Evolutionary conservation across 2,329 filamentous ascomycete genomes (phyloP).

Genomic region (Cladophialophora carrionii): DNA sequence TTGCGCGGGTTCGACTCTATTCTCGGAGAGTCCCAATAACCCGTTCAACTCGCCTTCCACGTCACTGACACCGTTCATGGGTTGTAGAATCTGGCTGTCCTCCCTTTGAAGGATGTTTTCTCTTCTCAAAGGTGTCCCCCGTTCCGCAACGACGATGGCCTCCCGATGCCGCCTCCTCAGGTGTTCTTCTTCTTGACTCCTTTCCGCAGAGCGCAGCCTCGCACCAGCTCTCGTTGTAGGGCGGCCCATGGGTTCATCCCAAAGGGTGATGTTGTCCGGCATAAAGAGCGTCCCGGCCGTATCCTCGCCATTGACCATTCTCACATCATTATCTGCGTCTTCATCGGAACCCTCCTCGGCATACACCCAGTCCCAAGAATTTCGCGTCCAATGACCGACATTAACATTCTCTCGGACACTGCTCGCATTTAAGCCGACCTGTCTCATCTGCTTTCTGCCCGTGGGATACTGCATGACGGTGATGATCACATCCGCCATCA

Average conservation of each 20-base stretch:
- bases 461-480: slow-evolving; percentile 46
- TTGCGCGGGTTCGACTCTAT: not conserved
- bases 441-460: slow-evolving; percentile 48
- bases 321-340: slow-evolving; percentile 53
- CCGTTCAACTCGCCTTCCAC: slow-evolving; percentile 31
- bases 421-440: slow-evolving; percentile 49
- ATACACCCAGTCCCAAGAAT: slow-evolving; percentile 10
- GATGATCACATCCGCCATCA: slow-evolving; percentile 51
- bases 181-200: slow-evolving; percentile 57
- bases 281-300: slow-evolving; percentile 45
- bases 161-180: slow-evolving; percentile 77
- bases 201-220: slow-evolving; percentile 26
- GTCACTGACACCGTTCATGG: slow-evolving; percentile 28
- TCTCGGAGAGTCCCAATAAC: slow-evolving; percentile 26
- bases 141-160: slow-evolving; percentile 88
- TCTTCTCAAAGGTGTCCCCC: slow-evolving; percentile 71
- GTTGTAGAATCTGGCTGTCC: slow-evolving; percentile 30
- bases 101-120: slow-evolving; percentile 75
- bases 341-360: slow-evolving; percentile 48
- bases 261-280: slow-evolving; percentile 18
- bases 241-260: slow-evolving; percentile 13
- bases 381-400: not conserved
- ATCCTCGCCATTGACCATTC: slow-evolving; percentile 59
- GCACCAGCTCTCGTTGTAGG: slow-evolving; percentile 14
- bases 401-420: slow-evolving; percentile 43